phyloP scores from a whole-genome alignment of 2,329 filamentous ascomycete species.

The Ophiostoma quercus region DNA sequence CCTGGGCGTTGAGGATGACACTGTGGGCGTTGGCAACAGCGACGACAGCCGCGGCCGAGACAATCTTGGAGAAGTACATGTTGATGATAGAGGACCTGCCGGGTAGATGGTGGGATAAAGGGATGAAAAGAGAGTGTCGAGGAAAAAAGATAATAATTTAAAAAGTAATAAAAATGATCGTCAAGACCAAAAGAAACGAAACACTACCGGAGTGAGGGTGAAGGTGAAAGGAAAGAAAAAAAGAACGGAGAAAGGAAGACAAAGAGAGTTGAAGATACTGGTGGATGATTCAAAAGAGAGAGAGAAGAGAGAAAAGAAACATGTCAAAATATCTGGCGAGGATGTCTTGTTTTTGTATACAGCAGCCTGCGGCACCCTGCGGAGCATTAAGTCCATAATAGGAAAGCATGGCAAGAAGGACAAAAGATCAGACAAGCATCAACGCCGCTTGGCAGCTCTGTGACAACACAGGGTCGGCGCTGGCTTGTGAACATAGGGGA shows the following conservation, averaged over 20 bases:
- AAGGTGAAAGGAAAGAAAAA: neutral
- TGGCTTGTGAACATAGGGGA: neutral
- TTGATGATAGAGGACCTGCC: neutral
- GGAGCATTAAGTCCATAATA: neutral
- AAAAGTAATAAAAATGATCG: constrained; percentile 14
- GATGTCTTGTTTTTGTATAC: constrained; percentile 1
- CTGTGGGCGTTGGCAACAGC: constrained; percentile 26
- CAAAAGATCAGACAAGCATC: constrained; percentile 11
- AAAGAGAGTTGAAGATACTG: neutral
- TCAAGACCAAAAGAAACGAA: constrained; percentile 16
- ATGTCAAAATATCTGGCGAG: neutral
- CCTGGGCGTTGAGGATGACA: constrained; percentile 26
- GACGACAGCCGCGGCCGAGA: constrained; percentile 22
- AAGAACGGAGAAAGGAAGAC: constrained; percentile 10
- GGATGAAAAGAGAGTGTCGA: neutral
- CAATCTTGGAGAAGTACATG: constrained; percentile 19
- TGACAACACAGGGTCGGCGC: neutral
- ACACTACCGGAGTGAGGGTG: constrained; percentile 16
- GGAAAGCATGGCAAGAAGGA: neutral
- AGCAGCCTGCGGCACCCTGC: neutral
- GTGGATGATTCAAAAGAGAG: constrained; percentile 10
- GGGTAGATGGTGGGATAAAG: neutral
- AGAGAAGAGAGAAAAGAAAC: constrained; percentile 1
- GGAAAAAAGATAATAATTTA: constrained; percentile 1
- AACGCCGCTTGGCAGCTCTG: constrained; percentile 1